Conservation (phyloP, 192 early-diverging fungal genomes). For the Gaertneriomyces semiglobifer region DNA sequence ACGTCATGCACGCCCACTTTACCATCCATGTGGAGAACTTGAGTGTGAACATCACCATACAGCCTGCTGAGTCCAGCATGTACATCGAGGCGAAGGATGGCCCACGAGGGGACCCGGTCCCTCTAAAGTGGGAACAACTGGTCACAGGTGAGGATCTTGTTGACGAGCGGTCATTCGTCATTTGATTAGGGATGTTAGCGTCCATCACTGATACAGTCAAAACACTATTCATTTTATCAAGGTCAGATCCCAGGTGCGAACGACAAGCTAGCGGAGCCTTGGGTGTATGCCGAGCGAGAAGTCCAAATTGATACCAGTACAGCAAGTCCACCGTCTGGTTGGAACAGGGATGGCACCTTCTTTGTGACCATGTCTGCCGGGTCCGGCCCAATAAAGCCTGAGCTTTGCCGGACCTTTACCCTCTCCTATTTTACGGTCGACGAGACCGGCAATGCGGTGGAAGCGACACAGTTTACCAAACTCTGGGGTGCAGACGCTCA, state of each 20-base stretch:
- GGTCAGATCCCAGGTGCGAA: not conserved
- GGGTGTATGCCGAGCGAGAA: slow-evolving; percentile 12
- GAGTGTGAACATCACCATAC: slow-evolving; percentile 8
- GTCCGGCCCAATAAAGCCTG: slow-evolving; percentile 5
- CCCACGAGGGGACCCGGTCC: no score
- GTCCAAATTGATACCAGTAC: not conserved
- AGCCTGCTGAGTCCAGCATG: slow-evolving; percentile 8
- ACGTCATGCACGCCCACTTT: slow-evolving; percentile 16
- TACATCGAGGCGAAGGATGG: not conserved
- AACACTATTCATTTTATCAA: not conserved
- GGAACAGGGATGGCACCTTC: slow-evolving; percentile 22
- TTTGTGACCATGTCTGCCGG: slow-evolving; percentile 7
- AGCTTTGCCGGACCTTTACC: slow-evolving; percentile 17
- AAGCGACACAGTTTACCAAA: not conserved
- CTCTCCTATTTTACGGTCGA: slow-evolving; percentile 12
- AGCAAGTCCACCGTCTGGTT: not conserved
- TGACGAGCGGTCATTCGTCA: no score
- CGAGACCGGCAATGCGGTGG: slow-evolving; percentile 1
- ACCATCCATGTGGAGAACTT: slow-evolving; percentile 11
- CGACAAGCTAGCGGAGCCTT: slow-evolving; percentile 5
- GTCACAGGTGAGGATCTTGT: no score
- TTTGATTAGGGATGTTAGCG: not conserved
- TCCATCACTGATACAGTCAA: not conserved
- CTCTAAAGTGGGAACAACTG: no score
- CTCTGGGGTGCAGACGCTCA: slow-evolving; percentile 13